Evolutionary conservation across 2,329 filamentous ascomycete genomes (phyloP).

Genomic region (Blastomyces parvus): DNA sequence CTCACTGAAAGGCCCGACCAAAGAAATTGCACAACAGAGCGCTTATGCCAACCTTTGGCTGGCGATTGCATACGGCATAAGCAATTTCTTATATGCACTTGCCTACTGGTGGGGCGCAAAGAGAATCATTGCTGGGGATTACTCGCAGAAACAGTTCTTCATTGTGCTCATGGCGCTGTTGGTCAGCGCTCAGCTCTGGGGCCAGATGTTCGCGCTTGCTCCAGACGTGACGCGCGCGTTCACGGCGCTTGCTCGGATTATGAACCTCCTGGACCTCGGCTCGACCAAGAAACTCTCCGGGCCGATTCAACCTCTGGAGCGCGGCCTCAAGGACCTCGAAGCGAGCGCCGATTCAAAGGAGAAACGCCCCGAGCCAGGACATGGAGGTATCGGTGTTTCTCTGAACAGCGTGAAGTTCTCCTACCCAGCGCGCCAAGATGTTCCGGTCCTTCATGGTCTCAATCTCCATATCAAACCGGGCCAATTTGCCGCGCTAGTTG

Average conservation of each 20-base stretch:
- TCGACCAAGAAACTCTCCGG: slow-evolving; percentile 24
- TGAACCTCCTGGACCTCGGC: slow-evolving; percentile 34
- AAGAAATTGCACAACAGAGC: slow-evolving; percentile 42
- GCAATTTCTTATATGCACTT: slow-evolving; percentile 62
- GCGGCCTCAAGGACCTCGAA: slow-evolving; percentile 13
- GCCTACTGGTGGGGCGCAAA: slow-evolving; percentile 74
- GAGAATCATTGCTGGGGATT: slow-evolving; percentile 56
- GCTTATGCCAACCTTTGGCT: slow-evolving; percentile 40
- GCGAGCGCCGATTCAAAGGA: slow-evolving; percentile 11
- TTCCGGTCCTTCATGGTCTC: slow-evolving; percentile 49
- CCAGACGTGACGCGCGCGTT: slow-evolving; percentile 63
- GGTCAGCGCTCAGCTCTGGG: slow-evolving; percentile 62
- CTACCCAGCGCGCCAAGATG: slow-evolving; percentile 55
- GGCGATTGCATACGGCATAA: slow-evolving; percentile 38
- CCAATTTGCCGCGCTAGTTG: slow-evolving; percentile 47
- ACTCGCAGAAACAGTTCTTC: slow-evolving; percentile 61
- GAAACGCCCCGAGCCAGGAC: slow-evolving; percentile 14
- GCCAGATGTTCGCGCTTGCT: slow-evolving; percentile 64
- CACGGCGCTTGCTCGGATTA: slow-evolving; percentile 50
- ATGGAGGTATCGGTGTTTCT: slow-evolving; percentile 37
- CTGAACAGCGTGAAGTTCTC: slow-evolving; percentile 55
- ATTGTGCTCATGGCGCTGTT: slow-evolving; percentile 63
- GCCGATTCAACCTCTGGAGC: background rate
- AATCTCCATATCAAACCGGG: slow-evolving; percentile 43
- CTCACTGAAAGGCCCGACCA: slow-evolving; percentile 39